These are phyloP conservation scores for Quercus lobata DNA, from an alignment of 331 rosid genomes.

Conservation along the genomic window DNA sequence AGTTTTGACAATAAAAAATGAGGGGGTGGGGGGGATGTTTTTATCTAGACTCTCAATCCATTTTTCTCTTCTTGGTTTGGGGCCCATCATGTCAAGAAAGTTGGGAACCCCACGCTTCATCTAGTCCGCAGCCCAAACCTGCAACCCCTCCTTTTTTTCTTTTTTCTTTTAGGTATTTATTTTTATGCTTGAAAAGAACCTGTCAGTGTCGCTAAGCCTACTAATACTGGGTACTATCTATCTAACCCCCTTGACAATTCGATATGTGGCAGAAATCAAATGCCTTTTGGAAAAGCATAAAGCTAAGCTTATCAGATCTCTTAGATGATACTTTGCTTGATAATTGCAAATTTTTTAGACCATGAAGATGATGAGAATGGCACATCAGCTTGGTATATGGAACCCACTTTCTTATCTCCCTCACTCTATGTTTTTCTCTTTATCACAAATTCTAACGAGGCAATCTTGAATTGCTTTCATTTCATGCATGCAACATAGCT, in stretches of 20 bases:
- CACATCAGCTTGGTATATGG: neutral
- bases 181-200: neutral
- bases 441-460: no score
- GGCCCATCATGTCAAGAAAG: neutral
- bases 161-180: no score
- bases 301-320: neutral
- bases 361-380: neutral
- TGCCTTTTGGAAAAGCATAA: neutral
- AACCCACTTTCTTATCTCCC: neutral
- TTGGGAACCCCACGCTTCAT: constrained; percentile 6
- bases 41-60: no score
- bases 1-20: no score
- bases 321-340: neutral
- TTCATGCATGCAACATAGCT: no score
- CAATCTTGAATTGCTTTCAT: no score
- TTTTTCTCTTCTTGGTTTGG: neutral
- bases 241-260: neutral
- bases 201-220: no score
- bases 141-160: no score
- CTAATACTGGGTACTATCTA: no score
- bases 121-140: neutral
- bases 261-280: neutral
- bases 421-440: no score
- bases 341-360: neutral
- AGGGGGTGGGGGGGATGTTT: no score